A percentile compares a stretch with the other conserved stretches of the same genome.
Evolutionary conservation across 1,139 yeast genomes (phyloP).

Genomic region (Taiozyma sp.): DNA sequence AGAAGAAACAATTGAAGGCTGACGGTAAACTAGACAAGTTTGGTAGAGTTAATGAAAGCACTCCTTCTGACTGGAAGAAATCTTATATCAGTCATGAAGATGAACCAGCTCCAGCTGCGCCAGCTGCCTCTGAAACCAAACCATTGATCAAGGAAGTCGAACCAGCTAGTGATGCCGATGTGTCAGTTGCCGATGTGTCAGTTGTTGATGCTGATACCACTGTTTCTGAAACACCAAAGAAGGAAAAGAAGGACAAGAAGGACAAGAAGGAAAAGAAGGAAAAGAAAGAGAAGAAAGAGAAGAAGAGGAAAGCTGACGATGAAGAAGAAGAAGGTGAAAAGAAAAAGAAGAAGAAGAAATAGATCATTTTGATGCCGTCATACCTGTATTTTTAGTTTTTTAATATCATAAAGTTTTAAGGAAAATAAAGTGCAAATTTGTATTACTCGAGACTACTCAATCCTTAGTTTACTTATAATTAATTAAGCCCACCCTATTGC

Average conservation of each 20-base stretch:
- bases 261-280: slow-evolving; percentile 66
- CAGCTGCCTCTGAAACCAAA: slow-evolving; percentile 43
- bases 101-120: slow-evolving; percentile 25
- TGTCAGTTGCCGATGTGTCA: slow-evolving; percentile 28
- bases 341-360: slow-evolving; percentile 44
- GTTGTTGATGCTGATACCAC: slow-evolving; percentile 15
- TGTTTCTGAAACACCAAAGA: slow-evolving; percentile 34
- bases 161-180: slow-evolving; percentile 28
- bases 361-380: background rate
- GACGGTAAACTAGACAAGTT: slow-evolving; percentile 96
- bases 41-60: slow-evolving; percentile 89
- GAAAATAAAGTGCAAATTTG: background rate
- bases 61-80: slow-evolving; percentile 91
- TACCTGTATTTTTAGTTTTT: background rate
- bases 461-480: too few species aligned
- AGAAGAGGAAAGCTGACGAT: slow-evolving; percentile 63
- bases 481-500: too few species aligned
- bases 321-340: slow-evolving; percentile 44
- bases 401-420: background rate
- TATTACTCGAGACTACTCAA: too few species aligned
- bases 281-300: slow-evolving; percentile 51
- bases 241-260: slow-evolving; percentile 51
- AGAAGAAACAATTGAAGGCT: slow-evolving; percentile 96
- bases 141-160: slow-evolving; percentile 38
- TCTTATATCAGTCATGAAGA: slow-evolving; percentile 80